These are phyloP conservation scores for Diaporthe humulicola DNA, from an alignment of 2,329 filamentous ascomycete genomes.

Conservation along the genomic window DNA sequence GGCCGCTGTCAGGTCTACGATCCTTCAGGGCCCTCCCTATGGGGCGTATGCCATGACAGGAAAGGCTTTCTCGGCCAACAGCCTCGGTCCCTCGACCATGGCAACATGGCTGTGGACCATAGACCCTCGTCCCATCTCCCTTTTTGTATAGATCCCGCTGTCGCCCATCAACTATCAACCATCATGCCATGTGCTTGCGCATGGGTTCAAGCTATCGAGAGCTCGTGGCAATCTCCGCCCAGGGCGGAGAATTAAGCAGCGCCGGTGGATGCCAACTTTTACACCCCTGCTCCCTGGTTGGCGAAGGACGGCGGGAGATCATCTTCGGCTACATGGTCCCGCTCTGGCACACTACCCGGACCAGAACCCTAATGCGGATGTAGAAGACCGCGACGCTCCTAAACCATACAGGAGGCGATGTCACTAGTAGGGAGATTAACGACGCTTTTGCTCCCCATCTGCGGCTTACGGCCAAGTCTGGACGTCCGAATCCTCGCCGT, in stretches of 20 bases:
- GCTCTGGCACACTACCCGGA: constrained; percentile 20
- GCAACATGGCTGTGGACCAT: not conserved
- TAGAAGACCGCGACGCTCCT: constrained; percentile 23
- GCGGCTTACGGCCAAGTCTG: constrained; percentile 4
- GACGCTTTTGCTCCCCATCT: constrained; percentile 12
- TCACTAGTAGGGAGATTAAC: constrained; percentile 26
- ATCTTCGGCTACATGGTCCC: constrained; percentile 15
- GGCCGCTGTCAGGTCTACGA: constrained; percentile 16
- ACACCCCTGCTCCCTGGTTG: constrained; percentile 16
- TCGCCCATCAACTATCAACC: constrained; percentile 16
- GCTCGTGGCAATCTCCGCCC: constrained; percentile 16
- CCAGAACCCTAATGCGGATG: constrained; percentile 9
- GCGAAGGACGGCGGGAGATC: constrained; percentile 13
- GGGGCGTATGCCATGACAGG: constrained; percentile 13
- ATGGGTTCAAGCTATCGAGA: not conserved
- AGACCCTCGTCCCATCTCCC: constrained; percentile 4
- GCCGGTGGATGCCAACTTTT: constrained; percentile 6
- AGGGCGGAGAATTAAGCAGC: constrained; percentile 27
- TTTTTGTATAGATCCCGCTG: not conserved
- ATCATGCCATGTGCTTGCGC: constrained; percentile 15
- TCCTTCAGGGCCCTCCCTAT: constrained; percentile 23
- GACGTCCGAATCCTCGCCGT: constrained; percentile 1
- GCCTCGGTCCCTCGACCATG: constrained; percentile 17
- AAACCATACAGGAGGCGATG: constrained; percentile 22
- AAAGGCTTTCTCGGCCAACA: not conserved